A percentile compares a stretch with the other conserved stretches of the same genome.
Conservation (phyloP, 805 yeast species). For the Starmerella davenportii region DNA sequence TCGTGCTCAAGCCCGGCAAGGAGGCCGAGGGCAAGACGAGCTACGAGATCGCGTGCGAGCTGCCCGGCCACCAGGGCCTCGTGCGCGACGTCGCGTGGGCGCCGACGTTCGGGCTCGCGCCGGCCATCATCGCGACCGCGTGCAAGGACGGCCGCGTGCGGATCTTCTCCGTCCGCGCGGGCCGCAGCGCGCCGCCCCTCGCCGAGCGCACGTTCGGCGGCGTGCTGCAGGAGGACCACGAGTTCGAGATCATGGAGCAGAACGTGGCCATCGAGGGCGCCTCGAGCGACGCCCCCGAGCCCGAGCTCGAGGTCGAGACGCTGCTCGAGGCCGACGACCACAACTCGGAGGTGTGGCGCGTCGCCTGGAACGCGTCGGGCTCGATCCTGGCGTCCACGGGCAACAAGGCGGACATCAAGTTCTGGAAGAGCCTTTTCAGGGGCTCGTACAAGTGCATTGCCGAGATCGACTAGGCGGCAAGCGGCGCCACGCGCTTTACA, state of each 20-base stretch:
- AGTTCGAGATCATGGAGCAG: neutral
- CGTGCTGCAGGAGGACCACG: neutral
- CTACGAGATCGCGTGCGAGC: constrained; percentile 31
- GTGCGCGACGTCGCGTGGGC: constrained; percentile 91
- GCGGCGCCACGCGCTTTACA: no score
- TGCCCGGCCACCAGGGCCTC: constrained; percentile 73
- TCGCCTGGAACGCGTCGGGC: constrained; percentile 87
- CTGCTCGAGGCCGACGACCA: constrained; percentile 58
- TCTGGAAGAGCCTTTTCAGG: constrained; percentile 79
- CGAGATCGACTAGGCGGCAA: constrained; percentile 37
- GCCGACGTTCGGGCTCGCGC: constrained; percentile 81
- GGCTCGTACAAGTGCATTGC: constrained; percentile 86
- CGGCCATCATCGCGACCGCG: constrained; percentile 81
- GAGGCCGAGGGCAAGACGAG: constrained; percentile 29
- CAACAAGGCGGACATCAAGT: constrained; percentile 77
- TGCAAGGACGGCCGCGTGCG: constrained; percentile 88
- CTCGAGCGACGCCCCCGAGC: neutral
- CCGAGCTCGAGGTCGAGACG: constrained; percentile 22
- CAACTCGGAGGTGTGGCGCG: constrained; percentile 86
- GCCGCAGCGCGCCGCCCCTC: neutral
- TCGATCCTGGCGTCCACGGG: constrained; percentile 86
- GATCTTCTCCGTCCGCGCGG: constrained; percentile 42
- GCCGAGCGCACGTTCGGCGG: neutral
- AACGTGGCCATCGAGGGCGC: neutral
- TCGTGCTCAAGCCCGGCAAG: constrained; percentile 37